Percentiles rank a stretch among this genome's conserved stretches.
Evolutionary conservation across 208 protist species (phyloP).

Genomic region (Phytomonas sp.): DNA sequence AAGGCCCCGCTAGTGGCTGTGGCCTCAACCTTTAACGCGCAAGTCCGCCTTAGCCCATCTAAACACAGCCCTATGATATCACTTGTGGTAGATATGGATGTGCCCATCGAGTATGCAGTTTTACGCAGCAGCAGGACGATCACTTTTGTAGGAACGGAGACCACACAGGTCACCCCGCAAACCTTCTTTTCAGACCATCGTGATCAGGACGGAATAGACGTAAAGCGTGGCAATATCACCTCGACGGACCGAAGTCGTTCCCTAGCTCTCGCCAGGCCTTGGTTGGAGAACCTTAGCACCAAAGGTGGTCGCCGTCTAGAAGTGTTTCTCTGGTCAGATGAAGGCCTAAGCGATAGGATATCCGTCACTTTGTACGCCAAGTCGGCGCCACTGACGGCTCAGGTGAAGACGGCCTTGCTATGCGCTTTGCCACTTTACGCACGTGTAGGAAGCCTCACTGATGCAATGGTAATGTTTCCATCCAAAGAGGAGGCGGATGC

Average conservation of each 20-base stretch:
- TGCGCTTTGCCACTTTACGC: constrained; percentile 56
- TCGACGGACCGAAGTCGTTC: background rate
- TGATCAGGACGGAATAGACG: constrained; percentile 13
- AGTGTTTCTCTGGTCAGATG: constrained; percentile 46
- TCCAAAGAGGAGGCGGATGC: constrained; percentile 14
- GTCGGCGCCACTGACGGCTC: constrained; percentile 59
- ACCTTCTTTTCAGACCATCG: background rate
- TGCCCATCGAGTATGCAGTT: constrained; percentile 39
- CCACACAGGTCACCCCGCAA: constrained; percentile 21
- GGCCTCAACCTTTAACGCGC: constrained; percentile 53
- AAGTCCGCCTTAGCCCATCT: constrained; percentile 38
- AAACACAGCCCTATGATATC: constrained; percentile 41
- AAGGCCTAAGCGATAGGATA: constrained; percentile 37
- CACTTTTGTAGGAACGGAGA: constrained; percentile 34
- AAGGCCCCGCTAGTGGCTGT: constrained; percentile 33
- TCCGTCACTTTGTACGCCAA: constrained; percentile 32
- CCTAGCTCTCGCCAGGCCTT: constrained; percentile 17
- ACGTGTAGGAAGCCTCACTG: constrained; percentile 30
- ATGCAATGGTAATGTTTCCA: constrained; percentile 15
- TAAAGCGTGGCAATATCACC: background rate
- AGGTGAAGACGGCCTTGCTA: constrained; percentile 46
- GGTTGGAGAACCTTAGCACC: constrained; percentile 18
- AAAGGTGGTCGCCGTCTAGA: constrained; percentile 28
- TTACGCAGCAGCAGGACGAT: constrained; percentile 35
- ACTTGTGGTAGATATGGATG: constrained; percentile 45